Evolutionary conservation across 345 rosid genomes (phyloP).

Genomic region (Eucalyptus pauciflora): DNA sequence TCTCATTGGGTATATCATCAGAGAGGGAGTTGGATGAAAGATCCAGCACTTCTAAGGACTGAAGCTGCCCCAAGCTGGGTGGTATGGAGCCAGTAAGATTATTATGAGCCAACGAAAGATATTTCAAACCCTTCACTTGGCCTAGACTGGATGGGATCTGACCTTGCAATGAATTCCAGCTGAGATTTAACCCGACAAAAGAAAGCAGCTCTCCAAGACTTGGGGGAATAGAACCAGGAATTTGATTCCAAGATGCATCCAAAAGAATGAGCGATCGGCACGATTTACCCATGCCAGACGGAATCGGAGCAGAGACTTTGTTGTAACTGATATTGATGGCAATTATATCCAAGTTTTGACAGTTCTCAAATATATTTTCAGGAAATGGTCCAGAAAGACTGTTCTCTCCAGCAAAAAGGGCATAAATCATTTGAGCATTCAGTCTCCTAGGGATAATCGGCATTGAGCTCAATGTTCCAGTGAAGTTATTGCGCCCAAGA

Average conservation of each 20-base stretch:
- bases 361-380: slow-evolving; percentile 24
- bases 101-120: slow-evolving; percentile 49
- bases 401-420: slow-evolving; percentile 45
- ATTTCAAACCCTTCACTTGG: slow-evolving; percentile 18
- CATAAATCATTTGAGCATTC: slow-evolving; percentile 40
- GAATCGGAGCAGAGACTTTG: slow-evolving; percentile 32
- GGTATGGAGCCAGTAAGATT: slow-evolving; percentile 42
- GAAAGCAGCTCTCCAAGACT: slow-evolving; percentile 25
- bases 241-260: slow-evolving; percentile 42
- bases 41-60: slow-evolving; percentile 32
- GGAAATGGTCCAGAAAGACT: slow-evolving; percentile 42
- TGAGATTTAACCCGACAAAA: slow-evolving; percentile 36
- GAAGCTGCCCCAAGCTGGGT: slow-evolving; percentile 23
- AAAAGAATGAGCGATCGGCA: slow-evolving; percentile 41
- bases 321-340: slow-evolving; percentile 48
- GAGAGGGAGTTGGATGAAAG: slow-evolving; percentile 51
- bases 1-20: slow-evolving; percentile 34
- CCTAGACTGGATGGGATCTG: slow-evolving; percentile 30
- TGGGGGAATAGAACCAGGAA: slow-evolving; percentile 30
- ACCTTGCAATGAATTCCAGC: slow-evolving; percentile 35
- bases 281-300: slow-evolving; percentile 16
- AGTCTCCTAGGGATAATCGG: slow-evolving; percentile 50
- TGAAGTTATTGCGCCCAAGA: slow-evolving; percentile 65
- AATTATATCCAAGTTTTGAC: slow-evolving; percentile 20
- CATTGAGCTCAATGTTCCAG: slow-evolving; percentile 39